Base-by-base conservation (phyloP, 2,329 filamentous ascomycete species). In the Colletotrichum gloeosporioides region DNA sequence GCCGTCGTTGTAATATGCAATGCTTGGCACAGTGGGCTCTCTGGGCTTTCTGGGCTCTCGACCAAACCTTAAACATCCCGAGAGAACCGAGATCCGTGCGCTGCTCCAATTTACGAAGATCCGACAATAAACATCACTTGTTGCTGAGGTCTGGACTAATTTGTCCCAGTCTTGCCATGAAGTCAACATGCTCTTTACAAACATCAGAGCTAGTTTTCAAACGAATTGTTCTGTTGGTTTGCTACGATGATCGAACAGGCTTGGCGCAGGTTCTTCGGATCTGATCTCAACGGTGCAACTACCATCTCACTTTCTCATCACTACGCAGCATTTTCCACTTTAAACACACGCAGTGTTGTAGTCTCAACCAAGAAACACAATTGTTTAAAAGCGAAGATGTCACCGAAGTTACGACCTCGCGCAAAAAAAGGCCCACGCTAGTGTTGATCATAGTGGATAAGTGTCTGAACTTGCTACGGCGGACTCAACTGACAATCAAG, bases 91-190 rank as follows among this genome's bases (percentile, higher is more conserved):
- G 39, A 6, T 10, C 39, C 16, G 39, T 44, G 39, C 39, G 39
- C 39, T 9, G 8, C 4, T 0, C 16, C 39, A 44, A 1, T 16
- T 44, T 1, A 1, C 1, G 39, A 44, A 44, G 39, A 44, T 44
- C 39, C 0, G 8, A 1, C 16, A 3, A 44, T 44, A 3, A 44
- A 44, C 8, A 16, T 44, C 16, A n/a, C 8, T n/a, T 3, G 2
- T 1, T 44, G 16, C 2, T n/a, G 39, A 18, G 39, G 39, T 44
- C 16, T 44, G 4, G 39, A 44, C 16, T 3, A 44, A 6, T 18
- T 0, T 44, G 8, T 2, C 16, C 16, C 16, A 0, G 39, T n/a
- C 39, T 1, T n/a, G 0, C 39, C 16, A n/a, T 44, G 0, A 2
- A 44, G 8, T n/a, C 0, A 44, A 3, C 16, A 16, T 6, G 39